These are phyloP conservation scores for Triticum urartu DNA, from an alignment of 176 grass and related monocot species.

Conservation along the genomic window DNA sequence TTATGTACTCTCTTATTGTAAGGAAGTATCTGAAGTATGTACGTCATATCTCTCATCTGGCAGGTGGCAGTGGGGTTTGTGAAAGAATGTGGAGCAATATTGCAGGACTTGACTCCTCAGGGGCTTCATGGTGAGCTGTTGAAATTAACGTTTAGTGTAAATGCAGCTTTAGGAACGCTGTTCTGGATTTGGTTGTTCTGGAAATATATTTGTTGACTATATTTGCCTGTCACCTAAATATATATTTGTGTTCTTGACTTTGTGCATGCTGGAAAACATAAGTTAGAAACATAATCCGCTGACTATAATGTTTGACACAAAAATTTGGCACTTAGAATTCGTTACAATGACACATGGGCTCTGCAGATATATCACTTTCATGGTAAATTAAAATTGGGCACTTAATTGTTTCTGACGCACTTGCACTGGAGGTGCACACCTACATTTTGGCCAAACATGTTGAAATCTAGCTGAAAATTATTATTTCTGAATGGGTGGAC, in stretches of 20 bases:
- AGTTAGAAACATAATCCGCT: not conserved
- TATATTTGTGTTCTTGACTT: not conserved
- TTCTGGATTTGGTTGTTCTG: not conserved
- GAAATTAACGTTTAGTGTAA: not conserved
- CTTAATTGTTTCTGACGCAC: not conserved
- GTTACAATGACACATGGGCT: not conserved
- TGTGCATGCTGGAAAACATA: not conserved
- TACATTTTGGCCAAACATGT: not conserved
- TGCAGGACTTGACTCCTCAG: slow-evolving; percentile 78
- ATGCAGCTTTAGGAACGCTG: not conserved
- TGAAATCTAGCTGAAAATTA: not conserved
- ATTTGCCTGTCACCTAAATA: not conserved
- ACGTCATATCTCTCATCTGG: slow-evolving; percentile 1
- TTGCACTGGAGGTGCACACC: not conserved
- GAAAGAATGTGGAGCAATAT: slow-evolving; percentile 89
- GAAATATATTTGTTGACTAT: not conserved
- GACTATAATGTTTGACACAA: not conserved
- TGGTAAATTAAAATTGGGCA: not conserved
- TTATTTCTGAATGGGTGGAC: not conserved
- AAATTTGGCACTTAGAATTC: not conserved
- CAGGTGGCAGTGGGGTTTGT: slow-evolving; percentile 93
- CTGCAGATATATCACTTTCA: not conserved
- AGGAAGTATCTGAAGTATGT: slow-evolving; percentile 16
- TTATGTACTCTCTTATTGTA: not conserved
- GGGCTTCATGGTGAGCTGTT: slow-evolving; percentile 82